Evolutionary conservation across 352 stramenopile species (phyloP), one percentile per base, ranked within the genome.

Genomic region (Pythium coloratum): DNA sequence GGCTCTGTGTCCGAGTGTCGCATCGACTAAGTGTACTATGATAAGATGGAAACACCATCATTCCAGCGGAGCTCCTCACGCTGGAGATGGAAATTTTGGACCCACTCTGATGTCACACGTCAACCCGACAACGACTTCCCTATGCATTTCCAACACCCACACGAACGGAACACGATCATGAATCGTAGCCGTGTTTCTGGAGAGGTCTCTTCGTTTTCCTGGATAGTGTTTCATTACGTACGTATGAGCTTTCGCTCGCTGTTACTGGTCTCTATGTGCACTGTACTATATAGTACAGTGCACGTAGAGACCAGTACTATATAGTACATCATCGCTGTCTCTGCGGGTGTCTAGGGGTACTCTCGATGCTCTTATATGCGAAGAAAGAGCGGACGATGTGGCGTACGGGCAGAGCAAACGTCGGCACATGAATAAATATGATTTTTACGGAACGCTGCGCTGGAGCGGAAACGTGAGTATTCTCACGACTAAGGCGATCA

Each of bases 341-440:
- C 54, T 42, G 55, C 63, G 40, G n/a, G 64, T 38, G 47, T 55
- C 47, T 55, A 30, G n/a, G 47, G 16, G 47, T 28, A 57, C 65
- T 26, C 59, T 58, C 42, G 59, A 66, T 59, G 58, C 54, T 28
- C 53, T 58, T 51, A 47, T 38, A 40, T 13, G 32, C 30, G 57
- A 28, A 65, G 16, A 34, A 55, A 49, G 47, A 61, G 33, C 53
- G 56, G 56, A 60, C 32, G 54, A 55, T 16, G 49, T 24, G 32
- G 49, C 26, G 49, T 20, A 59, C 28, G 33, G 20, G 20, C 20
- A 44, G 53, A 59, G 14, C 28, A 44, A 55, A 32, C 42, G 53
- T 24, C 53, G 53, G 28, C 53, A 44, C 33, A 34, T 55, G 49
- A 32, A 59, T 44, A 46, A 44, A 36, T 60, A 60, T 60, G 26